Evolutionary conservation across 768 basidiomycete species (phyloP), one percentile per base, ranked within the genome.

Genomic region (Imleria badia): DNA sequence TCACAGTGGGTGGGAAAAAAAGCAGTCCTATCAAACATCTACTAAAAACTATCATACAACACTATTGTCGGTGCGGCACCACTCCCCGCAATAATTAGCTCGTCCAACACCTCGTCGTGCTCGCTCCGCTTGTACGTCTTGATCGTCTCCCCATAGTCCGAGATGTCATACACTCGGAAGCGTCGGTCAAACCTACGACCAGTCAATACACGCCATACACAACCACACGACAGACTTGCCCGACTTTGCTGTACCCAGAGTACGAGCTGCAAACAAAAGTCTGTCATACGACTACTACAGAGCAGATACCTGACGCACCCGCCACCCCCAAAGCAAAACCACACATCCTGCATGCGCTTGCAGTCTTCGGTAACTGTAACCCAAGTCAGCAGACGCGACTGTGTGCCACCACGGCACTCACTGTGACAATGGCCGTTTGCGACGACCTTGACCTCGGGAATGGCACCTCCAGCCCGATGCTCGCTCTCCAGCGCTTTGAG

Each of bases 381-480:
- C 8, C 45, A 26, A 11, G 51, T 72, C 43, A 67, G 63, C 44
- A 48, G 17, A 58, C 20, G 14, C 29, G 44, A 17, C 19, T n/a
- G 4, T 0, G 7, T 22, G 8, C 17, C 26, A 33, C 34, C 9
- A 31, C 12, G 22, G 30, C 19, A 73, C 82, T 55, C 68, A 89
- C 90, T 69, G 71, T 98, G 96, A 65, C 83, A 87, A 66, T 98
- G 96, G 0, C 95, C 96, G 69, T 98, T 93, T 20, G 83, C 87
- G 15, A 96, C 78, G 3, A 90, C 89, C 71, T 96, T 96, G 41
- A 95, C 88, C 64, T 95, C 94, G 0, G 75, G 79, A 30, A 76
- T 71, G 46, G 67, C 72, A 11, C 75, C 73, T 1, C 73, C 76
- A 13, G 75, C 74, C 12, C 75, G 74, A 52, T 87, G 84, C 38